Base-by-base conservation (phyloP, 2,329 filamentous ascomycete genomes). In the Leptoxyphium fumago region DNA sequence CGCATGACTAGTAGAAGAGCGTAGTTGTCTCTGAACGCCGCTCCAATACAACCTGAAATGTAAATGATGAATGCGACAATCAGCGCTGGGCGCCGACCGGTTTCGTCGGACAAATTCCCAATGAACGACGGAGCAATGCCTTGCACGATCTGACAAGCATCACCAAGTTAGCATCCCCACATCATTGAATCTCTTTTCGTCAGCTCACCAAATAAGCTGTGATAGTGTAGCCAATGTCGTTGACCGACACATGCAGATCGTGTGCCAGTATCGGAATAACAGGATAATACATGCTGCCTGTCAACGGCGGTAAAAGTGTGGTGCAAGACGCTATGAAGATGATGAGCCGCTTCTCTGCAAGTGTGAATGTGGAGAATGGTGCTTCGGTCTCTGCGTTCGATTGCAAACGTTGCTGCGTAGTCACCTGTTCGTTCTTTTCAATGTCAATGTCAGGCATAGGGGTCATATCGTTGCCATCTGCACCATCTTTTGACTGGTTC, bases 211-310 rank as follows among this genome's bases (percentile, higher is more conserved):
- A 75, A 55, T 75, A 80, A 1, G 75, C 75, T 2, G 76, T 79
- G 36, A 75, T 55, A 7, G 69, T 69, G 42, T 74, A 54, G 52
- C 73, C 73, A 50, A 73, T 66, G 40, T 63, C 45, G 6, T 53
- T 55, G 10, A 54, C 57, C 6, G 59, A 58, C 14, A 76, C 67
- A 17, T 64, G 26, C 8, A 76, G 60, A 36, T 73, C 70, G 2
- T 62, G 48, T 7, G 73, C 67, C 9, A 77, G 61, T 6, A 64
- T 59, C 13, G 67, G 65, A 26, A 76, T 54, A 0, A 73, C 73
- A 1, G 73, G 74, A 41, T 74, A 68, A 60, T 73, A 74, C 42
- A 75, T 73, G 46, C 69, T 72, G 29, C 66, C 66, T 2, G 70
- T 70, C 10, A 71, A 50, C 1, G 72, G 72, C 2, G 71, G 73